Conservation (phyloP, 495 filamentous ascomycete genomes). For the Penicillium atrosanguineum region DNA sequence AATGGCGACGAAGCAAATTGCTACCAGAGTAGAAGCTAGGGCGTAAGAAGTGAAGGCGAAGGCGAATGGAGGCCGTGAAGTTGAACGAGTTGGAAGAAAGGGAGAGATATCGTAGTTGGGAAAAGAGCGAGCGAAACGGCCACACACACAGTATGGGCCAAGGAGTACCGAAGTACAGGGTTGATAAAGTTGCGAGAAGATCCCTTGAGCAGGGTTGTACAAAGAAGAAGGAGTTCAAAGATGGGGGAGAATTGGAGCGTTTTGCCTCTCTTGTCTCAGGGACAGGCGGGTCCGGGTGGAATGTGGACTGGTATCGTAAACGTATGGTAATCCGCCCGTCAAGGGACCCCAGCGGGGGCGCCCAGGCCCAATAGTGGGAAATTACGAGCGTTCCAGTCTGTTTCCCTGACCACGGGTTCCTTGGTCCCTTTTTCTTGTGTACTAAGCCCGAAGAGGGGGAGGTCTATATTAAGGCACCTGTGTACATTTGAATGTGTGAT, state of each 20-base stretch:
- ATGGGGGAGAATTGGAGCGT: constrained; percentile 10
- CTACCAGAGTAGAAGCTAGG: constrained; percentile 4
- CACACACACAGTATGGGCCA: constrained; percentile 40
- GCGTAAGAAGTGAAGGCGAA: constrained; percentile 9
- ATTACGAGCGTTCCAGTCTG: neutral
- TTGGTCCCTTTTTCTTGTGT: neutral
- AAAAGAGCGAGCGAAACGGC: constrained; percentile 38
- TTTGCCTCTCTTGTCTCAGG: constrained; percentile 1
- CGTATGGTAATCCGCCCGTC: neutral
- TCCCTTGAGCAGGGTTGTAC: constrained; percentile 8
- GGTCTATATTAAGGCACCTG: neutral
- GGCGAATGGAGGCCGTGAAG: constrained; percentile 14
- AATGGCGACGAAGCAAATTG: constrained; percentile 6
- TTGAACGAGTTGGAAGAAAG: constrained; percentile 5
- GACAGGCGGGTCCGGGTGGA: constrained; percentile 8
- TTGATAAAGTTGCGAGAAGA: constrained; percentile 7
- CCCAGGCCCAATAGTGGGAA: neutral
- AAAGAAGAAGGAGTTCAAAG: constrained; percentile 4
- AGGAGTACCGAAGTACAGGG: constrained; percentile 14
- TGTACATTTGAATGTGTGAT: neutral
- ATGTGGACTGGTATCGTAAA: constrained; percentile 6
- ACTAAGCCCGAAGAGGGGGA: neutral
- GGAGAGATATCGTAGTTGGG: constrained; percentile 11
- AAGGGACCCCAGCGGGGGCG: neutral
- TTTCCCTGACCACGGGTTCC: neutral